Percentiles rank a stretch among this genome's conserved stretches.
Conservation (phyloP, 2,329 filamentous ascomycete genomes). For the Orbilia blumenaviensis region DNA sequence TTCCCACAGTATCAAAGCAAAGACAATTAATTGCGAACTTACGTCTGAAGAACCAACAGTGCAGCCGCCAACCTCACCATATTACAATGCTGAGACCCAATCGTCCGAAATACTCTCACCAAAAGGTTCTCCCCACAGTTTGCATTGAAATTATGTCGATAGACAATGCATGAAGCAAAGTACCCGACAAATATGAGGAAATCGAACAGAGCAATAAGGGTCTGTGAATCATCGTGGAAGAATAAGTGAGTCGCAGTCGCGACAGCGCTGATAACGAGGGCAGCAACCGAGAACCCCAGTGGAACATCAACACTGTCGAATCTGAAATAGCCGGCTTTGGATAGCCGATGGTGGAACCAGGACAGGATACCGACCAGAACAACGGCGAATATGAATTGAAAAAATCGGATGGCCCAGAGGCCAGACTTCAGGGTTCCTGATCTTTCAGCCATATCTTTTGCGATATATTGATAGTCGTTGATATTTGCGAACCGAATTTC, state of each 20-base stretch:
- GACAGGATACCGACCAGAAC: slow-evolving; percentile 55
- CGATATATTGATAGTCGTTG: too few species aligned
- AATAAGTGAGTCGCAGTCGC: background rate
- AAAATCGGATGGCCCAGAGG: slow-evolving; percentile 52
- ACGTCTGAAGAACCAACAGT: slow-evolving; percentile 33
- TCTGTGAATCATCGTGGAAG: background rate
- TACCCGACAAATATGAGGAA: background rate
- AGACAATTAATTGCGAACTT: background rate
- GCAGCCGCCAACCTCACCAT: slow-evolving; percentile 20
- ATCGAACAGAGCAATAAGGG: slow-evolving; percentile 6
- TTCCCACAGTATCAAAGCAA: too few species aligned
- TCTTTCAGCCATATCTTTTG: background rate
- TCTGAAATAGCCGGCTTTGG: slow-evolving; percentile 19
- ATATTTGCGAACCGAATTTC: too few species aligned
- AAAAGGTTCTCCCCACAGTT: slow-evolving; percentile 4
- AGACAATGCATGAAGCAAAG: slow-evolving; percentile 22
- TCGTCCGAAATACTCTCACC: slow-evolving; percentile 10
- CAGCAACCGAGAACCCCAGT: slow-evolving; percentile 53
- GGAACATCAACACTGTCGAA: slow-evolving; percentile 26
- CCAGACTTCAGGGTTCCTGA: slow-evolving; percentile 7
- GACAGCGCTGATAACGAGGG: slow-evolving; percentile 11
- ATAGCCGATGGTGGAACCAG: slow-evolving; percentile 55
- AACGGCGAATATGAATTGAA: slow-evolving; percentile 55
- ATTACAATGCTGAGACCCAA: background rate
- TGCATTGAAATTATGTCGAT: slow-evolving; percentile 29